These are phyloP conservation scores for Nelumbo lutea DNA, from an alignment of 164 flowering plant genomes.

Conservation along the genomic window DNA sequence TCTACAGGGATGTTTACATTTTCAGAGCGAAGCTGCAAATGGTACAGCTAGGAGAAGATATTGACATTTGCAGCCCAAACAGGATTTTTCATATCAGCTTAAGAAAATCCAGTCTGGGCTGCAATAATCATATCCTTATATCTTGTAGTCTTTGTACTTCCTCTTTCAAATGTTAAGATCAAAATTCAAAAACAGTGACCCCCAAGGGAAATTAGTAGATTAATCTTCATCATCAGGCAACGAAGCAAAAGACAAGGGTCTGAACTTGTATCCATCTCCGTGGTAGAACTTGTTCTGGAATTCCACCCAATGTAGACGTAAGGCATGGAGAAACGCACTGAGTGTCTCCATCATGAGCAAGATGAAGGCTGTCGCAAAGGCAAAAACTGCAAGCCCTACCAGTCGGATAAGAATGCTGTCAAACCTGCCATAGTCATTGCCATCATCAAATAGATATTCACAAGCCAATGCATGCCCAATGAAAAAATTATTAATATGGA, in stretches of 20 bases:
- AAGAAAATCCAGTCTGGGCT: conserved; percentile 4
- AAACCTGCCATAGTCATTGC: conserved; percentile 43
- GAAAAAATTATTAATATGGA: background rate
- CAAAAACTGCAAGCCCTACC: conserved; percentile 69
- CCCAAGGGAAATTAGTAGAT: conserved; percentile 6
- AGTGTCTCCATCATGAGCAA: conserved; percentile 93
- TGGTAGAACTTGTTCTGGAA: conserved; percentile 79
- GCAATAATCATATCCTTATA: background rate
- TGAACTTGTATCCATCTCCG: conserved; percentile 92
- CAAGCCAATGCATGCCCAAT: background rate
- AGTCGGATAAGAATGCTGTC: conserved; percentile 60
- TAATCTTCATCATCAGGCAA: conserved; percentile 69
- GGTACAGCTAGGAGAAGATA: conserved; percentile 2
- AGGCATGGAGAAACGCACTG: conserved; percentile 88
- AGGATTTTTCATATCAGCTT: conserved; percentile 6
- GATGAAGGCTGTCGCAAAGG: conserved; percentile 82
- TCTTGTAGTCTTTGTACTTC: conserved; percentile 1
- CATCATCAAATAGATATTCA: background rate
- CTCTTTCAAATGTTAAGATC: background rate
- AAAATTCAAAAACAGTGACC: background rate
- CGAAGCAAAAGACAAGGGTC: conserved; percentile 70
- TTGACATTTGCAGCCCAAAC: background rate
- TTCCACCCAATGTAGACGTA: conserved; percentile 98
- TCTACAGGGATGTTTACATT: background rate
- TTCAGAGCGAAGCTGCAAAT: background rate